These are phyloP conservation scores for Hyphopichia burtonii DNA, from an alignment of 1,139 yeast species.

Conservation along the genomic window DNA sequence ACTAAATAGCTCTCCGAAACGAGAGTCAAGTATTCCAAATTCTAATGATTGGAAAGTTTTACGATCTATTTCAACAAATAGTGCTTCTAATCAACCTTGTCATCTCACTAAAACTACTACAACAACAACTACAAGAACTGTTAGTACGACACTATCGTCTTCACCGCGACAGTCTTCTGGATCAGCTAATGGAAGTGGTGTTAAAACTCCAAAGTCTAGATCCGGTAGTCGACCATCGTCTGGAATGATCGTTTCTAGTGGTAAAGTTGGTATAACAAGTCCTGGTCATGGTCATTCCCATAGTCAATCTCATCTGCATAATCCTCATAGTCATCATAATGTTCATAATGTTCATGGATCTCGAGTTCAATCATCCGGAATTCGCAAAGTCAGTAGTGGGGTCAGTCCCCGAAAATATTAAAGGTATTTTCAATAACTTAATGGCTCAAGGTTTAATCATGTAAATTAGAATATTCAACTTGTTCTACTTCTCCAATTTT, in stretches of 20 bases:
- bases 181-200: slow-evolving; percentile 9
- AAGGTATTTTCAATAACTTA: background rate
- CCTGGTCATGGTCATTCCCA: slow-evolving; percentile 9
- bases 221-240: slow-evolving; percentile 30
- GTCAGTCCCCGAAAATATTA: slow-evolving; percentile 10
- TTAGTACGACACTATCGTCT: slow-evolving; percentile 46
- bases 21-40: slow-evolving; percentile 16
- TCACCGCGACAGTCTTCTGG: slow-evolving; percentile 38
- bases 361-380: slow-evolving; percentile 38
- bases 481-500: background rate
- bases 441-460: background rate
- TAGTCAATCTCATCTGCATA: slow-evolving; percentile 9
- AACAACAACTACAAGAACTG: slow-evolving; percentile 49
- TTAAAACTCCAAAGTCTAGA: slow-evolving; percentile 36
- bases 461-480: background rate
- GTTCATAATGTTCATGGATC: background rate
- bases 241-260: slow-evolving; percentile 13
- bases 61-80: slow-evolving; percentile 41
- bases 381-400: slow-evolving; percentile 38
- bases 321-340: slow-evolving; percentile 2
- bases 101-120: slow-evolving; percentile 49
- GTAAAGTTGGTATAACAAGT: background rate
- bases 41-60: slow-evolving; percentile 39
- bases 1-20: slow-evolving; percentile 20
- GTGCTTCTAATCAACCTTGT: slow-evolving; percentile 32